Percentiles rank a stretch among this genome's conserved stretches.
phyloP scores from a whole-genome alignment of 78 protist genomes.

The Protostelium mycophagum region DNA sequence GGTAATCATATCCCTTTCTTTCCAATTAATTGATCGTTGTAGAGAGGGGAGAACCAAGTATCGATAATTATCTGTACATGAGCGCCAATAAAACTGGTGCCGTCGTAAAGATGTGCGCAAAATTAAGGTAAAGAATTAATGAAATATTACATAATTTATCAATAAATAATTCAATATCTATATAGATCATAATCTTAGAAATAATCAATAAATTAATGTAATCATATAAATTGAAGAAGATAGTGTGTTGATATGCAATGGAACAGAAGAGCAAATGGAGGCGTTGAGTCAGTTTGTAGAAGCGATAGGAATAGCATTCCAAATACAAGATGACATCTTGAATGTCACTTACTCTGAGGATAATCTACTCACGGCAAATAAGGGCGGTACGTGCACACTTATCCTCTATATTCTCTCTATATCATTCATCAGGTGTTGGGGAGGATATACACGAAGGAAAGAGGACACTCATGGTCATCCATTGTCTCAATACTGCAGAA shows the following conservation, averaged over 20 bases:
- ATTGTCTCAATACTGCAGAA: neutral
- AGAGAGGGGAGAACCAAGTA: neutral
- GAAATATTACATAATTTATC: no score
- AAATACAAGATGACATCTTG: slow-evolving; percentile 10
- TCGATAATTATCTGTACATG: slow-evolving; percentile 7
- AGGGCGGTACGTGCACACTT: neutral
- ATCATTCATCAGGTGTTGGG: neutral
- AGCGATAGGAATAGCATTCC: slow-evolving; percentile 3
- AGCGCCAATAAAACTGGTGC: slow-evolving; percentile 7
- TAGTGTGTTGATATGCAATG: neutral
- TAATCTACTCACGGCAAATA: neutral
- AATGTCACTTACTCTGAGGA: neutral
- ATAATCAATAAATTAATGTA: no score
- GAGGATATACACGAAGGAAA: slow-evolving; percentile 10
- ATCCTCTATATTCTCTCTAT: neutral
- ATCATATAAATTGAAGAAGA: no score
- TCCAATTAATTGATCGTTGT: neutral
- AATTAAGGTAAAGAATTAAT: no score
- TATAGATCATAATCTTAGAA: no score
- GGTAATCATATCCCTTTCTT: no score
- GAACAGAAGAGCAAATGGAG: neutral
- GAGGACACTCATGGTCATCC: slow-evolving; percentile 4
- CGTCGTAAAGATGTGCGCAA: neutral
- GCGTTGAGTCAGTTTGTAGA: neutral
- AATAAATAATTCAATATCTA: no score